Evolutionary conservation across 2,329 filamentous ascomycete species (phyloP).

Genomic region (Penicillium olsonii): DNA sequence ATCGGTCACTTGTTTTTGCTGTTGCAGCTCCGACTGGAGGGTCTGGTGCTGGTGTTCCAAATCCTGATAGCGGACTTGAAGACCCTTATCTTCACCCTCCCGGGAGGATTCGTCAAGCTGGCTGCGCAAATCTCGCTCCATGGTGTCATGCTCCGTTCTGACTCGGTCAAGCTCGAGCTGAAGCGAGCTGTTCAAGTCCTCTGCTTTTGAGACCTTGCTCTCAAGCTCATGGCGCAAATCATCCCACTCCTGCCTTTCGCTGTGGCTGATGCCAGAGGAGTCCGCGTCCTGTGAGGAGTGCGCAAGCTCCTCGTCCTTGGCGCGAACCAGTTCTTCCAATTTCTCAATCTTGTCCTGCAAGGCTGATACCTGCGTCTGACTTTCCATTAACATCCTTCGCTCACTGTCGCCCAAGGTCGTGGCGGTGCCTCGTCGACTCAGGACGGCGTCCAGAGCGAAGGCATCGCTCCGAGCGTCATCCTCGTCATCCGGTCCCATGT

Average conservation of each 20-base stretch:
- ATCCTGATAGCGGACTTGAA: slow-evolving; percentile 60
- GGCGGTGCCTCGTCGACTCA: slow-evolving; percentile 51
- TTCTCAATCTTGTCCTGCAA: slow-evolving; percentile 72
- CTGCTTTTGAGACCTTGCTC: slow-evolving; percentile 70
- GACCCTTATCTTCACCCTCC: slow-evolving; percentile 52
- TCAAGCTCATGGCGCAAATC: slow-evolving; percentile 69
- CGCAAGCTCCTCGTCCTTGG: slow-evolving; percentile 71
- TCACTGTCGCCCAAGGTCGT: slow-evolving; percentile 60
- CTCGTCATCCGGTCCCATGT: slow-evolving; percentile 58
- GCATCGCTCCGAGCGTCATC: slow-evolving; percentile 63
- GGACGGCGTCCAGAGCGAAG: slow-evolving; percentile 60
- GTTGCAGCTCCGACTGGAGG: slow-evolving; percentile 63
- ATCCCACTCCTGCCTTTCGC: slow-evolving; percentile 70
- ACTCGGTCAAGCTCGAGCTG: slow-evolving; percentile 76
- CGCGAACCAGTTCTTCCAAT: slow-evolving; percentile 68
- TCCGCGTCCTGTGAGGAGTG: slow-evolving; percentile 58
- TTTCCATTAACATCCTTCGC: slow-evolving; percentile 74
- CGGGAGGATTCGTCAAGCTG: slow-evolving; percentile 55
- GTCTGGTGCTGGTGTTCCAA: slow-evolving; percentile 66
- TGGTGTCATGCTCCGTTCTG: slow-evolving; percentile 65
- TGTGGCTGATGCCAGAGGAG: slow-evolving; percentile 51
- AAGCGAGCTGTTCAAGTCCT: slow-evolving; percentile 75
- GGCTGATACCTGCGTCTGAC: slow-evolving; percentile 73
- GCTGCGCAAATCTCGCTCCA: slow-evolving; percentile 63
- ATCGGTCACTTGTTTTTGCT: slow-evolving; percentile 81